phyloP scores from a whole-genome alignment of 2,329 filamentous ascomycete species.

The Talaromyces sp. region DNA sequence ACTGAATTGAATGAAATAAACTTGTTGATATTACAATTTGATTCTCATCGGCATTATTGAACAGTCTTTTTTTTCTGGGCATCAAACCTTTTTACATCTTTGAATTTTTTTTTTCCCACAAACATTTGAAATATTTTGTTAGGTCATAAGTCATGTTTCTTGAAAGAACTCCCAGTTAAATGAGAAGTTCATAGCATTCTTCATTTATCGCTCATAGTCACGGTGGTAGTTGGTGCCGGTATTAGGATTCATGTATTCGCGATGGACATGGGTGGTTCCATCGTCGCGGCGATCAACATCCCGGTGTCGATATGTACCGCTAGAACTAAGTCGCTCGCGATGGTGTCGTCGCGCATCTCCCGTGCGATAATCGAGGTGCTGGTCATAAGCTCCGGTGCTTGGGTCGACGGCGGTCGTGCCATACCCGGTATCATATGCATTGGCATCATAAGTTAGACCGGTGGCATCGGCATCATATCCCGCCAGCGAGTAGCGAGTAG shows the following conservation, averaged over 20 bases:
- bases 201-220: conserved; percentile 33
- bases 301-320: conserved; percentile 35
- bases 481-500: conserved; percentile 17
- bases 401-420: conserved; percentile 31
- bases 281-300: conserved; percentile 36
- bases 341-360: conserved; percentile 31
- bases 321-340: conserved; percentile 34
- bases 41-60: too few relatives aligned
- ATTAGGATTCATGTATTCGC: conserved; percentile 38
- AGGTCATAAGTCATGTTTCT: conserved; percentile 9
- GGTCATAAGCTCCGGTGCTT: conserved; percentile 34
- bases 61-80: too few relatives aligned
- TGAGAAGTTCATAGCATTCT: not conserved
- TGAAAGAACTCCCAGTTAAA: conserved; percentile 11
- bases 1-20: too few relatives aligned
- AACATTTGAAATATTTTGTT: not conserved
- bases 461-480: conserved; percentile 18
- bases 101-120: too few relatives aligned
- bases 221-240: conserved; percentile 38
- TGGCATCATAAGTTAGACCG: conserved; percentile 22
- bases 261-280: conserved; percentile 32
- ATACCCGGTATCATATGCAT: conserved; percentile 29
- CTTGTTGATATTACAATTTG: too few relatives aligned
- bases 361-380: conserved; percentile 37
- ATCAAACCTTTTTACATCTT: too few relatives aligned